Evolutionary conservation across 768 basidiomycete species (phyloP), one percentile per base, ranked within the genome.

Genomic region (Artomyces pyxidatus): DNA sequence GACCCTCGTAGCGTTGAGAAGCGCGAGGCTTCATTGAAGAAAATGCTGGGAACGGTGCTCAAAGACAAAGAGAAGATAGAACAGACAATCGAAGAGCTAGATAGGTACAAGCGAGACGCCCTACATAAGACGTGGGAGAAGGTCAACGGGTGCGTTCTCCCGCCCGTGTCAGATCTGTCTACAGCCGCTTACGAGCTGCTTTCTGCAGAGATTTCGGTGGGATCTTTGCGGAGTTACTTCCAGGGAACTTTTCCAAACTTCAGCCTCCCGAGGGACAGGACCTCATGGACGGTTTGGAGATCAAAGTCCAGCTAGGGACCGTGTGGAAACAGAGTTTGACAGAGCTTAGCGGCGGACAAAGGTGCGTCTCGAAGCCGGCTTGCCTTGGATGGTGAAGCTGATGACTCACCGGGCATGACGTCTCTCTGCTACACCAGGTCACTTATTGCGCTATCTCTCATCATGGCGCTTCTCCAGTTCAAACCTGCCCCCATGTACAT

Each of bases 401-500:
- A 44, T 27, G 45, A 28, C 42, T 16, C 16, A 45, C 42, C 9
- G 16, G 4, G 10, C 5, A 32, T n/a, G 25, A 14, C 17, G 10
- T 26, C 29, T 46, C 14, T 21, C 22, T 11, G 22, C 38, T 10
- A 26, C 32, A 37, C 21, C 58, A 98, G 94, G 56, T 99, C 96
- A 0, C 77, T 99, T 55, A 98, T 99, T 61, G 96, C 96, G 0
- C 78, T 99, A 1, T 98, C 95, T 11, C 76, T 99, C 32, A 98
- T 98, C 71, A 95, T 99, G 93, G 88, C 96, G 0, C 79, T 99
- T 16, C 81, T 98, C n/a, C 93, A 97, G 64, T 97, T 97, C 77
- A 97, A 97, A 62, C 94, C 95, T 7, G 94, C 95, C 14, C 95
- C 93, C 2, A 93, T 98, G 91, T 98, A 98, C 66, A 99, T 99